phyloP scores from a whole-genome alignment of 306 rosid genomes.

The Lupinus albus region DNA sequence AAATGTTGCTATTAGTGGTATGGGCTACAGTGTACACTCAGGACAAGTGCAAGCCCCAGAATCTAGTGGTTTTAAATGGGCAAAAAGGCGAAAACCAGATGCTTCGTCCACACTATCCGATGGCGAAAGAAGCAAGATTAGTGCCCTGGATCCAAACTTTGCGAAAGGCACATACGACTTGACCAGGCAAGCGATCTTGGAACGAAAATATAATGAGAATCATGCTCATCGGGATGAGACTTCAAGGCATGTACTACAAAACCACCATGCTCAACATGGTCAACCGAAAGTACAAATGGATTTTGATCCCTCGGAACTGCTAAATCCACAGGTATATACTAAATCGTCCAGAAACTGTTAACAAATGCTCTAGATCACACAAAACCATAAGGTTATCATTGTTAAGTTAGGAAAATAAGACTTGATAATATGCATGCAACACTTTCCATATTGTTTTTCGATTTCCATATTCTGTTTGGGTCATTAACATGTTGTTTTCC shows the following conservation, averaged over 20 bases:
- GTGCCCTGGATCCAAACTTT: constrained; percentile 77
- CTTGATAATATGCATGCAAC: constrained; percentile 11
- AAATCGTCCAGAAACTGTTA: neutral
- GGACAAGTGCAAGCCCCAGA: constrained; percentile 56
- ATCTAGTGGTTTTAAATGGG: constrained; percentile 76
- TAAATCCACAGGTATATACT: constrained; percentile 46
- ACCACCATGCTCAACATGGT: constrained; percentile 36
- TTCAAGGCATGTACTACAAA: neutral
- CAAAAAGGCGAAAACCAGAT: constrained; percentile 61
- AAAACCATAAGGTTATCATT: constrained; percentile 11
- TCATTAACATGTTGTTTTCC: constrained; percentile 24
- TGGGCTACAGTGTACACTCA: constrained; percentile 51
- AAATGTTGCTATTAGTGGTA: constrained; percentile 39
- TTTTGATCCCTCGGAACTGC: constrained; percentile 38
- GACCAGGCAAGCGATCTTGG: constrained; percentile 40
- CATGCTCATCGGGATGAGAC: constrained; percentile 9
- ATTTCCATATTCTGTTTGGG: neutral
- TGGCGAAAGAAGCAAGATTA: constrained; percentile 80
- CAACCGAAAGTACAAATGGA: constrained; percentile 40
- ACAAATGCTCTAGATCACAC: constrained; percentile 10
- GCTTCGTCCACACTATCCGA: constrained; percentile 73
- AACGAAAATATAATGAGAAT: constrained; percentile 12
- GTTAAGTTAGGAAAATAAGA: neutral
- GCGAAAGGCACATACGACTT: constrained; percentile 62
- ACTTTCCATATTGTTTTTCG: neutral